Evolutionary conservation across 768 basidiomycete species (phyloP).

Genomic region (Podaxis sp.): DNA sequence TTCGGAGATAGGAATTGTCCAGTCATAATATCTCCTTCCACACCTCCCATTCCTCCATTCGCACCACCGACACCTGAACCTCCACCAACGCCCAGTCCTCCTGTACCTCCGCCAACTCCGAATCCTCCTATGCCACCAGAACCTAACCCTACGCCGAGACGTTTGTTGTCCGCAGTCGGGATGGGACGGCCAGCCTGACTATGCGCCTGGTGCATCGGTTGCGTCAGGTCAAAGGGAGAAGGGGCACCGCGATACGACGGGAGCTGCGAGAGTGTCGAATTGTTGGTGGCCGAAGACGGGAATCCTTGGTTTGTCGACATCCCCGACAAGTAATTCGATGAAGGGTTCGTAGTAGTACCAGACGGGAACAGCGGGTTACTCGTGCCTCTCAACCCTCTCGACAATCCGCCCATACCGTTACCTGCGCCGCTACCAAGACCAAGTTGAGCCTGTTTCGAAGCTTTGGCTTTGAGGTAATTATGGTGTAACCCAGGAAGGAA

Average conservation of each 20-base stretch:
- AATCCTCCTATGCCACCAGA: constrained; percentile 33
- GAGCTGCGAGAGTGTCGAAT: constrained; percentile 34
- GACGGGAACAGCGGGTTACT: constrained; percentile 30
- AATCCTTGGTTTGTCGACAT: constrained; percentile 21
- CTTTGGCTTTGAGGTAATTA: constrained; percentile 58
- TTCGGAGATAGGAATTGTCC: constrained; percentile 58
- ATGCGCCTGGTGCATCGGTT: constrained; percentile 33
- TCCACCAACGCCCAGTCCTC: constrained; percentile 26
- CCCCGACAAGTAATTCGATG: constrained; percentile 31
- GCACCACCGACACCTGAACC: constrained; percentile 1
- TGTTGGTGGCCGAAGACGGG: constrained; percentile 33
- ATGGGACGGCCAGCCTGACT: constrained; percentile 31
- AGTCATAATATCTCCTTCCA: constrained; percentile 20
- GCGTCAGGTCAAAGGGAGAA: constrained; percentile 47
- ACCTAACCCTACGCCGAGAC: constrained; percentile 1
- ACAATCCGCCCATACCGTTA: constrained; percentile 27
- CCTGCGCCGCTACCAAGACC: constrained; percentile 20
- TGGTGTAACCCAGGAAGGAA: constrained; percentile 75
- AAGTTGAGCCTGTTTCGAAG: constrained; percentile 33
- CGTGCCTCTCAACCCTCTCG: constrained; percentile 30
- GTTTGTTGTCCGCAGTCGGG: constrained; percentile 18
- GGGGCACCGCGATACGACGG: constrained; percentile 40
- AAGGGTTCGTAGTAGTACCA: constrained; percentile 15
- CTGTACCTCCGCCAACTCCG: constrained; percentile 53
- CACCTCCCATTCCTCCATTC: neutral